These are phyloP conservation scores for Nothopassalora personata DNA, from an alignment of 2,329 filamentous ascomycete species.

Conservation along the genomic window DNA sequence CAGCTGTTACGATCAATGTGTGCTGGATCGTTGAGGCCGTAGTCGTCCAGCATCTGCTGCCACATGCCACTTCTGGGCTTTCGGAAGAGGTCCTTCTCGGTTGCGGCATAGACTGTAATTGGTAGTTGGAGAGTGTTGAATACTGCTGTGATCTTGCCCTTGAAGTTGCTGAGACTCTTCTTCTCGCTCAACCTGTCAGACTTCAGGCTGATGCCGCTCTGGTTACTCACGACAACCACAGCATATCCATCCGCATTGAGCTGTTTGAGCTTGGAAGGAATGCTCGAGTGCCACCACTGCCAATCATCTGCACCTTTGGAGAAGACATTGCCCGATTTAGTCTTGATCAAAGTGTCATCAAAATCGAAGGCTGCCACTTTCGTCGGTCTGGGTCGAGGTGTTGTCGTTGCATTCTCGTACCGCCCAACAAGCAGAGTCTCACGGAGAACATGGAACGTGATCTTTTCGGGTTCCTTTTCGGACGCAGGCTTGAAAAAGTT, in stretches of 20 bases:
- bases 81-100: conserved; percentile 70
- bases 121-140: conserved; percentile 70
- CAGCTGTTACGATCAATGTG: conserved; percentile 66
- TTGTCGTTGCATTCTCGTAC: conserved; percentile 43
- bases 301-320: conserved; percentile 68
- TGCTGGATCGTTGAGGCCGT: conserved; percentile 43
- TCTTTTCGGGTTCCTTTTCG: conserved; percentile 72
- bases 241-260: conserved; percentile 70
- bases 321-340: conserved; percentile 76
- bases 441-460: conserved; percentile 63
- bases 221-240: conserved; percentile 80
- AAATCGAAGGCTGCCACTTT: conserved; percentile 70
- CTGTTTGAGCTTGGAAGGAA: conserved; percentile 62
- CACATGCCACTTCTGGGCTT: conserved; percentile 92
- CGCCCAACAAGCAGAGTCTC: conserved; percentile 71
- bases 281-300: conserved; percentile 82
- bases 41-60: conserved; percentile 57
- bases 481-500: conserved; percentile 86
- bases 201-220: conserved; percentile 71
- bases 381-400: conserved; percentile 32
- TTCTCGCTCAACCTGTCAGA: conserved; percentile 62
- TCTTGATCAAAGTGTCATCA: conserved; percentile 80
- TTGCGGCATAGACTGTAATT: conserved; percentile 78
- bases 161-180: conserved; percentile 72
- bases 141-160: conserved; percentile 67